Conservation (phyloP, 495 filamentous ascomycete species). For the Halenospora varia region DNA sequence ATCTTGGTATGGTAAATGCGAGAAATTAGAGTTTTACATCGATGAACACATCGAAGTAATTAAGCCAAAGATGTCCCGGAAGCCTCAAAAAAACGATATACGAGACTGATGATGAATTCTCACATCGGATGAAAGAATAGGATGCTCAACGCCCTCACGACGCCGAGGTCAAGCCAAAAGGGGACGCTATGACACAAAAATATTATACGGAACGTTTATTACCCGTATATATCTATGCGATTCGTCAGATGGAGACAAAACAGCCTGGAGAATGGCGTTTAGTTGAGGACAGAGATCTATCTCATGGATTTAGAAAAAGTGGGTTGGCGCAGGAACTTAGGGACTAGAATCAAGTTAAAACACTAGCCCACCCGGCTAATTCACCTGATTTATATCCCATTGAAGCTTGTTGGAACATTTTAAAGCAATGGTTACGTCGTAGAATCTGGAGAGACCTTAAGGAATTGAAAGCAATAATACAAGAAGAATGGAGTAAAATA, state of each 20-base stretch:
- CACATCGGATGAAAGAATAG: neutral
- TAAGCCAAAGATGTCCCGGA: neutral
- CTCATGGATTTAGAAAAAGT: neutral
- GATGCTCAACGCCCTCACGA: neutral
- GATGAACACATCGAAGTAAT: neutral
- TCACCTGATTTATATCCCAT: conserved; percentile 12
- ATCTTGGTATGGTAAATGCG: conserved; percentile 1
- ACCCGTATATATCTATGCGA: conserved; percentile 1
- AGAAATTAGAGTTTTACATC: conserved; percentile 5
- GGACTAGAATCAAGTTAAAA: neutral
- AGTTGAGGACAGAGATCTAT: neutral
- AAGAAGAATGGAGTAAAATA: conserved; percentile 9
- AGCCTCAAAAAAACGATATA: neutral
- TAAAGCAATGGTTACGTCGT: conserved; percentile 6
- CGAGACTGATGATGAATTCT: neutral
- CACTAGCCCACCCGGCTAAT: conserved; percentile 2
- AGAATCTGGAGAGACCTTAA: neutral
- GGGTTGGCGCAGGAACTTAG: neutral
- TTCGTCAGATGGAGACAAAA: neutral
- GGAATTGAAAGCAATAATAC: neutral
- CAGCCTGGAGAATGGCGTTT: neutral
- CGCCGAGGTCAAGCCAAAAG: conserved; percentile 5
- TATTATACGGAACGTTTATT: conserved; percentile 7
- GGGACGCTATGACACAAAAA: conserved; percentile 11
- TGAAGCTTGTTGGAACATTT: conserved; percentile 7